A percentile compares a stretch with the other conserved stretches of the same genome.
These are phyloP conservation scores for Rostrohypoxylon terebratum DNA, from an alignment of 495 filamentous ascomycete genomes.

Conservation along the genomic window DNA sequence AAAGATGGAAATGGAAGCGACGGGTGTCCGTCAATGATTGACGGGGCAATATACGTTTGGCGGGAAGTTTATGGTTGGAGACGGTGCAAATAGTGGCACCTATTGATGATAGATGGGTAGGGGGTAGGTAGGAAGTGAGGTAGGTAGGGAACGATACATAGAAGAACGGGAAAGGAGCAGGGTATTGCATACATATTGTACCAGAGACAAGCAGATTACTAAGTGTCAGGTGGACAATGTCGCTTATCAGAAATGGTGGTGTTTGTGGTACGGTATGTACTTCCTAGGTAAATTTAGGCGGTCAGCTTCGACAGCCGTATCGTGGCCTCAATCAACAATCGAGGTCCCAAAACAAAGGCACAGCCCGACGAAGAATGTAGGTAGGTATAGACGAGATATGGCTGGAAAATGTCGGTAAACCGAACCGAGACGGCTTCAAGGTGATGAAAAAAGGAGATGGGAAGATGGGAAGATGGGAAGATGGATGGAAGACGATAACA, in stretches of 20 bases:
- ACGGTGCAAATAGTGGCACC: slow-evolving; percentile 19
- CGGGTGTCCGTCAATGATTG: slow-evolving; percentile 16
- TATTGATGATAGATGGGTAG: neutral
- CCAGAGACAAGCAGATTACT: slow-evolving; percentile 36
- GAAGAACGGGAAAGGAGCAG: slow-evolving; percentile 5
- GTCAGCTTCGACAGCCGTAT: slow-evolving; percentile 39
- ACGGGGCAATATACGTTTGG: slow-evolving; percentile 10
- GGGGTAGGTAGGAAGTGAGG: neutral
- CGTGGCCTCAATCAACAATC: slow-evolving; percentile 36
- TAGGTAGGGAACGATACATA: neutral
- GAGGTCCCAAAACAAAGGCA: neutral
- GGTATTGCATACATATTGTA: slow-evolving; percentile 22
- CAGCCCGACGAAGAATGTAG: neutral
- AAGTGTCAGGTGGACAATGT: slow-evolving; percentile 40
- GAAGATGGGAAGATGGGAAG: neutral
- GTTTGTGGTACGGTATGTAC: slow-evolving; percentile 31
- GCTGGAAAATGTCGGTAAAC: neutral
- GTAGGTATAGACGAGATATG: neutral
- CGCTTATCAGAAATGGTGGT: slow-evolving; percentile 32
- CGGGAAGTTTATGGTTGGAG: slow-evolving; percentile 6
- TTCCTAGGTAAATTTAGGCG: slow-evolving; percentile 34
- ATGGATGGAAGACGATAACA: neutral
- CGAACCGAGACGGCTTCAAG: neutral
- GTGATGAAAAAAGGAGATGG: slow-evolving; percentile 2
- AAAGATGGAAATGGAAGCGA: neutral